Evolutionary conservation across 2,329 filamentous ascomycete species (phyloP).

Genomic region (Lasiodiplodia hormozganensis): DNA sequence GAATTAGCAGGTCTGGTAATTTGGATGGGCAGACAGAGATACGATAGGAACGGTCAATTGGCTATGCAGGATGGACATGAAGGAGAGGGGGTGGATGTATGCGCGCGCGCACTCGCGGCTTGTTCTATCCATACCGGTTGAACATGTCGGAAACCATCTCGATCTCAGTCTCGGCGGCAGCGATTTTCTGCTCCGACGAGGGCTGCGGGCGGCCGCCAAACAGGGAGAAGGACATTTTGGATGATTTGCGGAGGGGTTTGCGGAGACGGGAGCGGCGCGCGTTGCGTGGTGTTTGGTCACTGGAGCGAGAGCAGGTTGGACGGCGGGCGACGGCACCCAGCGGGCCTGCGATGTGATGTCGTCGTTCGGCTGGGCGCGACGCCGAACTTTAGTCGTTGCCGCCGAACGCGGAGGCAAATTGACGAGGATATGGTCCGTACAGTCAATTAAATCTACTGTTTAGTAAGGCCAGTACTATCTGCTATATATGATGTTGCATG

Average conservation of each 20-base stretch:
- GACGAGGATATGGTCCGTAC: neutral
- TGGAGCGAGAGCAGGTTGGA: slow-evolving; percentile 17
- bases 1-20: neutral
- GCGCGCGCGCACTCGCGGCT: neutral
- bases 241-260: neutral
- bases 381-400: slow-evolving; percentile 12
- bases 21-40: neutral
- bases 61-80: neutral
- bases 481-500: neutral
- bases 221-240: slow-evolving; percentile 30
- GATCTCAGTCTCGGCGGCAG: slow-evolving; percentile 94
- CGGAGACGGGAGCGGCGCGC: neutral
- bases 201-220: slow-evolving; percentile 76
- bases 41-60: neutral
- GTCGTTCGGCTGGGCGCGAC: slow-evolving; percentile 16
- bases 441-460: neutral
- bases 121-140: slow-evolving; percentile 73
- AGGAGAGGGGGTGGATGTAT: neutral
- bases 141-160: slow-evolving; percentile 99
- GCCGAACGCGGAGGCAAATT: too few species aligned
- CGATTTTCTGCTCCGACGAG: slow-evolving; percentile 95
- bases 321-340: neutral
- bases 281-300: neutral
- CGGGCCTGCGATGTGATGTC: slow-evolving; percentile 25
- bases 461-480: neutral